Conservation (phyloP, 2,329 filamentous ascomycete genomes). For the Aspergillus thermomutatus region DNA sequence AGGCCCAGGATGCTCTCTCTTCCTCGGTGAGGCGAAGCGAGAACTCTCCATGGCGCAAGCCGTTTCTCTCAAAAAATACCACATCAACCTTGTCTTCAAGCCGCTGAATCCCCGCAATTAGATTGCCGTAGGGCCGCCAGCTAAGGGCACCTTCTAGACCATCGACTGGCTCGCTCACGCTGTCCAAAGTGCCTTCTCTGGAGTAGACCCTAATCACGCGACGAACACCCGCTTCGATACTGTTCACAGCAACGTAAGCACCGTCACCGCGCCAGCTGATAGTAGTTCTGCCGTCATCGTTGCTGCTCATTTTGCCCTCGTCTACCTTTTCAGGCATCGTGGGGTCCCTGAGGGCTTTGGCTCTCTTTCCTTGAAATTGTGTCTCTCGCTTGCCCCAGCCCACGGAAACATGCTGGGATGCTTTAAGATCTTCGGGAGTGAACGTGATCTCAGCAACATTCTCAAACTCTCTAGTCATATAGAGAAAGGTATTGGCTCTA, state of each 20-base stretch:
- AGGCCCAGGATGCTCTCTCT: slow-evolving; percentile 53
- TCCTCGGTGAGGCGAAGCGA: slow-evolving; percentile 66
- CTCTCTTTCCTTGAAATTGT: slow-evolving; percentile 90
- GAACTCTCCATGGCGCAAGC: slow-evolving; percentile 94
- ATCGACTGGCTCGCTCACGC: slow-evolving; percentile 92
- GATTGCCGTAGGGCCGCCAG: slow-evolving; percentile 87
- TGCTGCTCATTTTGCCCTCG: slow-evolving; percentile 68
- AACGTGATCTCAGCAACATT: slow-evolving; percentile 73
- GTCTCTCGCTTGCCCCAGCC: slow-evolving; percentile 99
- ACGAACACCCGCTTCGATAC: slow-evolving; percentile 64
- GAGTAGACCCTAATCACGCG: slow-evolving; percentile 87
- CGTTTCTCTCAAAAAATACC: slow-evolving; percentile 95
- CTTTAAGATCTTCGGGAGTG: slow-evolving; percentile 71
- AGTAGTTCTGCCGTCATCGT: slow-evolving; percentile 68
- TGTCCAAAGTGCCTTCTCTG: slow-evolving; percentile 84
- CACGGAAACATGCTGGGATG: slow-evolving; percentile 92
- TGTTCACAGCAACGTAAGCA: slow-evolving; percentile 82
- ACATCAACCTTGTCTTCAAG: slow-evolving; percentile 69
- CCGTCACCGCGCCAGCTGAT: slow-evolving; percentile 96
- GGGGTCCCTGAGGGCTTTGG: slow-evolving; percentile 81
- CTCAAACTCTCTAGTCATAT: slow-evolving; percentile 92
- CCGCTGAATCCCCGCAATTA: slow-evolving; percentile 82
- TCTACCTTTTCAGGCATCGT: slow-evolving; percentile 93
- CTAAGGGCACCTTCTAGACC: slow-evolving; percentile 81
- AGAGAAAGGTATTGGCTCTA: slow-evolving; percentile 71